These are phyloP conservation scores for Citrus sp. DNA, from an alignment of 345 rosid genomes.

Conservation along the genomic window DNA sequence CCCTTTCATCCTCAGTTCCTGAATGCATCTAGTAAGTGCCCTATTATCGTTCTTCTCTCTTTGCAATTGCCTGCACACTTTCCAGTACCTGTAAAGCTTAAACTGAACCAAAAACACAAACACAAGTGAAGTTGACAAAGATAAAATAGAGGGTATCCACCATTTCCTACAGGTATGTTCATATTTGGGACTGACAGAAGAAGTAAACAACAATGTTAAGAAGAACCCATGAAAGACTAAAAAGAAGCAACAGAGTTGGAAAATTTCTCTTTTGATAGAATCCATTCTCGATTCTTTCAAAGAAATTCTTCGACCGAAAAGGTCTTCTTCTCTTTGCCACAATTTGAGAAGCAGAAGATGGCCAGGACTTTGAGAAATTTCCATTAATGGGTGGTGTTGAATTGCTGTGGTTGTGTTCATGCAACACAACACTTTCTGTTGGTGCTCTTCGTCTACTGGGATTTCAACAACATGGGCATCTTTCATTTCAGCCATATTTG, in stretches of 20 bases:
- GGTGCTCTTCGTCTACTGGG: conserved; percentile 76
- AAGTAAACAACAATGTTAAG: conserved; percentile 57
- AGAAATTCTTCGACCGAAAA: conserved; percentile 44
- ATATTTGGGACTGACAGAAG: conserved; percentile 28
- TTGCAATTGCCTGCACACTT: conserved; percentile 60
- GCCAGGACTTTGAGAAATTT: conserved; percentile 90
- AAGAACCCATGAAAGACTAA: conserved; percentile 65
- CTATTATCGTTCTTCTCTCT: conserved; percentile 69
- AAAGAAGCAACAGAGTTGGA: conserved; percentile 78
- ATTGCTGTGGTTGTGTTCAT: conserved; percentile 46
- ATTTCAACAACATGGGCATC: conserved; percentile 80
- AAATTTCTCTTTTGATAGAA: conserved; percentile 75
- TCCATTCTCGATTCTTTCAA: conserved; percentile 67
- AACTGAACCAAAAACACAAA: conserved; percentile 66
- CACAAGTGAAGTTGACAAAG: conserved; percentile 59
- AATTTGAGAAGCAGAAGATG: conserved; percentile 85
- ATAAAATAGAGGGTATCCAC: conserved; percentile 76
- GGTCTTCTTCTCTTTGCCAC: conserved; percentile 90
- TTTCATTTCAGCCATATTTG: conserved; percentile 49
- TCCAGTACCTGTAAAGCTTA: conserved; percentile 71
- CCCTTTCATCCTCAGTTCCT: conserved; percentile 96
- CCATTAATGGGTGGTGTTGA: conserved; percentile 85
- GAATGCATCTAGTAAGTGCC: conserved; percentile 64
- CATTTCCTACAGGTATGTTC: conserved; percentile 55
- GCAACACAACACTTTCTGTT: conserved; percentile 35